Evolutionary conservation across 2,329 filamentous ascomycete species (phyloP), one percentile per base, ranked within the genome.

Genomic region (Trichoderma cornu-damae): DNA sequence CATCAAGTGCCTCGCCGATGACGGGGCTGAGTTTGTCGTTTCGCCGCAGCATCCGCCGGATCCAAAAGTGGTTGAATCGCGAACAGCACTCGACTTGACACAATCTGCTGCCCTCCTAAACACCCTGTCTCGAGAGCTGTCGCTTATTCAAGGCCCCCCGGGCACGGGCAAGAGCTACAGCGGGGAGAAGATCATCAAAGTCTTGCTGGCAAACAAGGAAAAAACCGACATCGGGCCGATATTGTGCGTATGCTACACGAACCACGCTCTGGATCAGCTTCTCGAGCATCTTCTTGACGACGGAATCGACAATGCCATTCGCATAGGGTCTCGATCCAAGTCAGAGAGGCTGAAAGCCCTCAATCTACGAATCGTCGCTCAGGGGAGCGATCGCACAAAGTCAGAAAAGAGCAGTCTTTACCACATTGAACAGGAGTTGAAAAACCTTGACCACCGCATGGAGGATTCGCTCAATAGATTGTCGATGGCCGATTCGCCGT

Each of bases 121-220:
- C 16, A 76, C 81, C 2, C 68, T 89, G 0, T 75, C 72, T 0
- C 74, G 77, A 1, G 75, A 76, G 32, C 67, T 87, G 7, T 79
- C 82, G 1, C 72, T 88, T 4, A 85, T 88, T 9, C 85, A 89
- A 70, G 87, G 87, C 0, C 86, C 86, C 0, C 86, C 86, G 0
- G 86, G 87, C 0, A 89, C 86, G 0, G 86, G 87, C 0, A 89
- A 89, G 65, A 80, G 76, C 3, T 88, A 79, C 61, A 75, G 79
- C 0, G 85, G 85, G 2, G 75, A 83, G 2, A 75, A 79, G 42
- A 66, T 88, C n/a, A 78, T 87, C 59, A 79, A 79, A 59, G 74
- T 77, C 0, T 65, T 86, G 5, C 64, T 86, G 3, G 65, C 66
- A 11, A 77, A 77, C 61, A 75, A 74, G 48, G 30, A 38, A 0